phyloP scores from a whole-genome alignment of 78 protist genomes.

The Tieghemostelium lacteum region DNA sequence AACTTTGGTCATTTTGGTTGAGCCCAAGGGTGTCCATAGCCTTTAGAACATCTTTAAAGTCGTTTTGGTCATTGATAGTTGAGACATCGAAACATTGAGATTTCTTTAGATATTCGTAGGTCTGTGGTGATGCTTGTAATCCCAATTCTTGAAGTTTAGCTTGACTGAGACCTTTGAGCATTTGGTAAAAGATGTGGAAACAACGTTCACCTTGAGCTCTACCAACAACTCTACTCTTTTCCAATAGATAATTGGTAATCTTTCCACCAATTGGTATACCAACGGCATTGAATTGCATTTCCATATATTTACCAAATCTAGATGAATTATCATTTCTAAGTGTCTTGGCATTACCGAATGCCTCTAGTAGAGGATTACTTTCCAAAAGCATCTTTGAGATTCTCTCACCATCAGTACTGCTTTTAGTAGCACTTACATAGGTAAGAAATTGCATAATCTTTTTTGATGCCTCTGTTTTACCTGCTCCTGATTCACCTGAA shows the following conservation, averaged over 20 bases:
- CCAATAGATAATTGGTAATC: constrained; percentile 92
- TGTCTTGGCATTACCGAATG: constrained; percentile 98
- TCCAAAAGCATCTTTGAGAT: constrained; percentile 85
- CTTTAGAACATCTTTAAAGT: constrained; percentile 40
- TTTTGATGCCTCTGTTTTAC: constrained; percentile 82
- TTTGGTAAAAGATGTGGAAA: constrained; percentile 97
- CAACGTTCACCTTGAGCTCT: constrained; percentile 91
- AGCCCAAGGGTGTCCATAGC: constrained; percentile 86
- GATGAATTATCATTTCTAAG: constrained; percentile 93
- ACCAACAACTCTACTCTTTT: constrained; percentile 90
- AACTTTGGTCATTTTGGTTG: constrained; percentile 56
- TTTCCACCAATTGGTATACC: constrained; percentile 95
- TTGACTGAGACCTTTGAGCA: constrained; percentile 72
- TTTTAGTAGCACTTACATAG: constrained; percentile 49
- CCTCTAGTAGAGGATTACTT: constrained; percentile 94
- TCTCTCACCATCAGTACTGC: constrained; percentile 57
- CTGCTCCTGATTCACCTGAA: constrained; percentile 90
- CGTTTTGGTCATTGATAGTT: constrained; percentile 86
- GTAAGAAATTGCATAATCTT: constrained; percentile 95
- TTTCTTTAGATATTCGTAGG: constrained; percentile 44
- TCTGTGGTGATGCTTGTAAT: constrained; percentile 17
- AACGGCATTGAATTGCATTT: constrained; percentile 89
- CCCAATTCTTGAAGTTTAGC: constrained; percentile 51
- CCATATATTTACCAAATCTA: constrained; percentile 94
- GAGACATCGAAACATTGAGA: constrained; percentile 80